Evolutionary conservation across 805 yeast genomes (phyloP).

Genomic region (Kodamaea neixiangensis): DNA sequence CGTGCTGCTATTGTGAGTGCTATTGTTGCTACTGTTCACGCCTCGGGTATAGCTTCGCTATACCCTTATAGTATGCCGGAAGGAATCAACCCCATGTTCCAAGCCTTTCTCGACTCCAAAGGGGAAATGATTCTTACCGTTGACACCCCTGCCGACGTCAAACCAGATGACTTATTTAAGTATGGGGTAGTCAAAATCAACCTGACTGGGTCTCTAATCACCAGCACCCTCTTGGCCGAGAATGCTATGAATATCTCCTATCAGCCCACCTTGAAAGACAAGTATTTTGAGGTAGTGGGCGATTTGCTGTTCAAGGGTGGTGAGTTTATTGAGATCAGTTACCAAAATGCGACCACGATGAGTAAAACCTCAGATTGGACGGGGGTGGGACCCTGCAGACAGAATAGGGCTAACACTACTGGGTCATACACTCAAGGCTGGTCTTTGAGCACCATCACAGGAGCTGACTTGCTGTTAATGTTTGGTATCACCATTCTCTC

Average conservation of each 20-base stretch:
- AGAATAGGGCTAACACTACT: constrained; percentile 8
- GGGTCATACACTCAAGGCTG: constrained; percentile 11
- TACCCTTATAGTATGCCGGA: background rate
- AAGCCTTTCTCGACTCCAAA: constrained; percentile 1
- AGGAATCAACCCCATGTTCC: constrained; percentile 8
- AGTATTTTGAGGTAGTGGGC: background rate
- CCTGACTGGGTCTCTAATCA: constrained; percentile 7
- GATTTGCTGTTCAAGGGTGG: background rate
- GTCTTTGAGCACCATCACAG: constrained; percentile 3
- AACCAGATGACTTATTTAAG: constrained; percentile 44
- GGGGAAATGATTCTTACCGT: constrained; percentile 2
- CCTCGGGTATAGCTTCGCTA: background rate
- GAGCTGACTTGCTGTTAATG: background rate
- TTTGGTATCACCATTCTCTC: background rate
- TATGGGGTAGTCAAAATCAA: constrained; percentile 24
- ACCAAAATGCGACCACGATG: background rate
- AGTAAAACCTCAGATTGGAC: constrained; percentile 6
- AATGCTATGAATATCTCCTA: constrained; percentile 3
- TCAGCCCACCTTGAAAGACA: background rate
- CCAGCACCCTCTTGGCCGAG: constrained; percentile 5
- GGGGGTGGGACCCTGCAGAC: constrained; percentile 10
- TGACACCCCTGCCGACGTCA: constrained; percentile 3
- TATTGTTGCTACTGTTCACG: background rate
- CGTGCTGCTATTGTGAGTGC: background rate
- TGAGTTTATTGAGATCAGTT: constrained; percentile 7